Evolutionary conservation across 1,284 basidiomycete species (phyloP).

Genomic region (Xerocomus nothofagi): DNA sequence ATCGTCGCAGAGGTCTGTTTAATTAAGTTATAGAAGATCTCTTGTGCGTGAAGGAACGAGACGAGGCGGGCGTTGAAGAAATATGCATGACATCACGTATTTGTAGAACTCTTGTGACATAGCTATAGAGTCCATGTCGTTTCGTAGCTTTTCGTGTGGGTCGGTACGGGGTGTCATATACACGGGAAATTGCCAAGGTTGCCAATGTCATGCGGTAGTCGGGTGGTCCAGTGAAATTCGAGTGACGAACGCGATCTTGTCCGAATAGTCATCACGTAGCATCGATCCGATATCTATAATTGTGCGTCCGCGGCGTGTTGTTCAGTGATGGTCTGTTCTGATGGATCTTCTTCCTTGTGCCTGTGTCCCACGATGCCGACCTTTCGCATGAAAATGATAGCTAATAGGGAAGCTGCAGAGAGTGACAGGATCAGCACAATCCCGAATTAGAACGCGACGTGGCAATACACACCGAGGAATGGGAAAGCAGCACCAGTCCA

Average conservation of each 20-base stretch:
- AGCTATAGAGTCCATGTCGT: background rate
- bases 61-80: background rate
- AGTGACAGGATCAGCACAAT: background rate
- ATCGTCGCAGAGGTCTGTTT: background rate
- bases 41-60: background rate
- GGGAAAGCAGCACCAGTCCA: constrained; percentile 66
- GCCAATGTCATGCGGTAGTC: background rate
- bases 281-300: constrained; percentile 10
- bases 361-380: constrained; percentile 58
- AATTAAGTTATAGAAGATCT: background rate
- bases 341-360: constrained; percentile 4
- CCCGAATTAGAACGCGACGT: background rate
- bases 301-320: background rate
- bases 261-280: background rate
- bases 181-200: background rate
- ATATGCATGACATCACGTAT: background rate
- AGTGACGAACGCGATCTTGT: background rate
- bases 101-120: background rate
- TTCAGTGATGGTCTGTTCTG: constrained; percentile 26
- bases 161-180: constrained; percentile 5
- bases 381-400: constrained; percentile 52
- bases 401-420: constrained; percentile 48
- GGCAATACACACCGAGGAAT: constrained; percentile 45
- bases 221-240: background rate
- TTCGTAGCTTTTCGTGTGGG: constrained; percentile 9